These are phyloP conservation scores for Botryotinia narcissicola DNA, from an alignment of 2,329 filamentous ascomycete genomes.

Conservation along the genomic window DNA sequence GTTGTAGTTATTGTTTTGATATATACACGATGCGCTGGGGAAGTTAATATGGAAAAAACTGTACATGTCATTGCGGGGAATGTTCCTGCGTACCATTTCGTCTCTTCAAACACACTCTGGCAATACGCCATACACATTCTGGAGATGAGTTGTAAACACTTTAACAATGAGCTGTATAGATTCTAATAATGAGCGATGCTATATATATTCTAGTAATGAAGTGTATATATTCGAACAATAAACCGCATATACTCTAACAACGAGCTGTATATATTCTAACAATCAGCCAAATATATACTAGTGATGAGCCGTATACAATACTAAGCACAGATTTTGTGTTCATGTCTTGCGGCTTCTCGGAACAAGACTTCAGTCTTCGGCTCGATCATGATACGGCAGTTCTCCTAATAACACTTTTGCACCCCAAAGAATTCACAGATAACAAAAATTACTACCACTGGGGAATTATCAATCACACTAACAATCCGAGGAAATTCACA, in stretches of 20 bases:
- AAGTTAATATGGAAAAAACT: not conserved
- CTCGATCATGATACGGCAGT: not conserved
- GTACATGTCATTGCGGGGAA: not conserved
- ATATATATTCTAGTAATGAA: not conserved
- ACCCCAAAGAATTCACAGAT: rapidly evolving
- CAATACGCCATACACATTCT: not conserved
- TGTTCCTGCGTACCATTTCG: not conserved
- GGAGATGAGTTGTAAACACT: not conserved
- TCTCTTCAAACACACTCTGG: not conserved
- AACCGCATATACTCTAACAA: not conserved
- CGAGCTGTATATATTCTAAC: not conserved
- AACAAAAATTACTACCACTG: not conserved
- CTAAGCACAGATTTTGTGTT: not conserved
- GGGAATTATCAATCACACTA: not conserved
- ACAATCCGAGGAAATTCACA: not conserved
- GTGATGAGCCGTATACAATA: not conserved
- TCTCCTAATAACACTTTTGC: not conserved
- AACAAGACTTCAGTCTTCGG: not conserved
- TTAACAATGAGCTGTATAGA: not conserved
- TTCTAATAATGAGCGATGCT: not conserved
- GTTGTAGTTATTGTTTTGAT: not conserved
- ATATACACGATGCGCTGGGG: not conserved
- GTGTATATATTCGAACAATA: too few relatives aligned
- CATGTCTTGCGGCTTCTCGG: not conserved
- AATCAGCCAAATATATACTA: too few relatives aligned